A percentile compares a stretch with the other conserved stretches of the same genome.
Conservation (phyloP, 2,329 filamentous ascomycete genomes). For the Geosmithia putterillii region DNA sequence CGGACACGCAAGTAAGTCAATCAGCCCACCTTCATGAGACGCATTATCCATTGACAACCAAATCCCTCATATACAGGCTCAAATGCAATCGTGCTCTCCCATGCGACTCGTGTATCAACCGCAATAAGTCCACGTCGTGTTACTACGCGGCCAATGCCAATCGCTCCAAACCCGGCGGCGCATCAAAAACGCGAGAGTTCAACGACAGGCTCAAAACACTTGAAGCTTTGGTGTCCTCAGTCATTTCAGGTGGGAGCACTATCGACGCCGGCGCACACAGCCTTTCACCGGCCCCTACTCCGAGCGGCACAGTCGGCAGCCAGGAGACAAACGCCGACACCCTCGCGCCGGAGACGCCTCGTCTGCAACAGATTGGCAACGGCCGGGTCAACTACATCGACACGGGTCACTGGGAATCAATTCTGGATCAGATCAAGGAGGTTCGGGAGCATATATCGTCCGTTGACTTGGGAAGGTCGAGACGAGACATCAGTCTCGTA, state of each 20-base stretch:
- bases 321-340: constrained; percentile 12
- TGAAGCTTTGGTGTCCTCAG: constrained; percentile 9
- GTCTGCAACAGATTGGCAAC: constrained; percentile 29
- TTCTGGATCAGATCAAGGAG: constrained; percentile 19
- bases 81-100: constrained; percentile 37
- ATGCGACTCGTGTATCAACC: not conserved
- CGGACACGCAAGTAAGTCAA: constrained; percentile 15
- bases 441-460: constrained; percentile 15
- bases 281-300: not conserved
- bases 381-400: constrained; percentile 13
- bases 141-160: not conserved
- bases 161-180: not conserved
- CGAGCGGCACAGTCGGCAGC: not conserved
- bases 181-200: not conserved
- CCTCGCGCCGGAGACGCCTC: constrained; percentile 33
- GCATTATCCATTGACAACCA: too few relatives aligned
- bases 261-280: not conserved
- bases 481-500: not conserved
- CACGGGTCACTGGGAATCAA: constrained; percentile 18
- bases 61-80: constrained; percentile 24
- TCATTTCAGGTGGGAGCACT: constrained; percentile 5
- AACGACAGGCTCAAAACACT: constrained; percentile 7
- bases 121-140: not conserved
- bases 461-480: not conserved
- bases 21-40: not conserved